Base-by-base conservation (phyloP, 208 protist species). In the Acanthamoeba lenticulata region DNA sequence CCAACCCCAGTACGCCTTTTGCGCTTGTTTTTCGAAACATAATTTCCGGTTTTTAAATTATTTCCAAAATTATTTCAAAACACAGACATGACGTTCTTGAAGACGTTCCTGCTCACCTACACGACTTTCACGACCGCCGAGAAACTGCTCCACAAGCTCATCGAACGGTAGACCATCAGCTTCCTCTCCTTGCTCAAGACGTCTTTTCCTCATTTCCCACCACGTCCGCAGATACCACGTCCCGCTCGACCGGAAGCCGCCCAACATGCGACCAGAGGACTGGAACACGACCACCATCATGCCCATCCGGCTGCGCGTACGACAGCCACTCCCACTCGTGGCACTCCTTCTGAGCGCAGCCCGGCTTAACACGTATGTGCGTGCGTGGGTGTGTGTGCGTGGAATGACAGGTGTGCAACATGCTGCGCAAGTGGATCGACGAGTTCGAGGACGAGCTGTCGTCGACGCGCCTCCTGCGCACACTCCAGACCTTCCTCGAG, bases 401-500 rank as follows among this genome's bases (percentile, higher is more conserved):
- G 21, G 55, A 94, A 47, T 40, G 93, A 17, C 74, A 92, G 45
- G 94, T 96, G 29, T 72, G 92, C 93, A 95, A 95, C 52, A 93
- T 96, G 2, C 45, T 96, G 15, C 92, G 94, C 9, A 93, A 92
- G 29, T 96, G 95, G 95, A 52, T 96, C 15, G 94, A 94, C 6
- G 89, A 96, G 32, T 86, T 74, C 36, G 65, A 74, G n/a, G 65
- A 74, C 36, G 65, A 74, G 65, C 29, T 74, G 65, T 42, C 36
- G 29, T 74, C 65, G 36, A 74, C 65, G n/a, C 65, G 65, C 65
- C 65, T 74, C 21, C 65, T 74, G 36, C 65, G 65, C 21, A 74
- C 65, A 15, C 65, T 74, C 65, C 29, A 74, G 65, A 74, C 65
- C 65, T 74, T 74, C 65, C 65, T 74, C 34, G 65, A 74, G 36